Evolutionary conservation across 208 protist genomes (phyloP), one percentile per base, ranked within the genome.

Genomic region (Leishmania arabica): DNA sequence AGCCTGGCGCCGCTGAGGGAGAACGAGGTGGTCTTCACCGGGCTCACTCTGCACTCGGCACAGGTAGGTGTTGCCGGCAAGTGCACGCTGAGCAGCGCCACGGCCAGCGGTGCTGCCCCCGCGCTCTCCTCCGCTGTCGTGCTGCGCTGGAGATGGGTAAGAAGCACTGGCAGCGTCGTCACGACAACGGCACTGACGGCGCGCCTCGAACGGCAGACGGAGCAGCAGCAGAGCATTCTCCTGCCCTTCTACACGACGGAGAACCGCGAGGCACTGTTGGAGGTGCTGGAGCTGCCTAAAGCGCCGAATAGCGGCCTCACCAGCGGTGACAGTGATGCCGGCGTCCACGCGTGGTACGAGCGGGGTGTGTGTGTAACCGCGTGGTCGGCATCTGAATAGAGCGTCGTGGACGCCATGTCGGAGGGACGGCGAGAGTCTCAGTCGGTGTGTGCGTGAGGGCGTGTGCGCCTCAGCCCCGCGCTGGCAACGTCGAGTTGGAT

Each of bases 181-280:
- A 62, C 76, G n/a, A 84, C 80, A 27, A 81, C 84, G 37, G 86
- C 87, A 60, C 81, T 86, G 27, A 53, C 85, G 1, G 76, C 75
- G 69, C 83, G 81, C 4, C 70, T 93, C 11, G 65, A 79, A 9
- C 82, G 78, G 27, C 89, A 92, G 40, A 76, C 86, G 21, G 49
- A 74, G 31, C 71, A 70, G 2, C 45, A 75, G 53, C 69, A 73
- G 71, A 75, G 68, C 11, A 66, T 94, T 0, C 81, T 88, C 2
- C 78, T 98, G 53, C 97, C 97, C 17, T 80, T 99, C 27, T 99
- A 99, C 84, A 88, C 95, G 24, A 98, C 91, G 42, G 83, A 85
- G 31, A 81, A 88, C 17, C 93, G 95, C 0, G 86, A 91, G 49
- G 73, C 79, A 3, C 80, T 98, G 64, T 87, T 99, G 8, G 92